A percentile compares a stretch with the other conserved stretches of the same genome.
These are phyloP conservation scores for Phaeotremella fagi DNA, from an alignment of 768 basidiomycete species.

Conservation along the genomic window DNA sequence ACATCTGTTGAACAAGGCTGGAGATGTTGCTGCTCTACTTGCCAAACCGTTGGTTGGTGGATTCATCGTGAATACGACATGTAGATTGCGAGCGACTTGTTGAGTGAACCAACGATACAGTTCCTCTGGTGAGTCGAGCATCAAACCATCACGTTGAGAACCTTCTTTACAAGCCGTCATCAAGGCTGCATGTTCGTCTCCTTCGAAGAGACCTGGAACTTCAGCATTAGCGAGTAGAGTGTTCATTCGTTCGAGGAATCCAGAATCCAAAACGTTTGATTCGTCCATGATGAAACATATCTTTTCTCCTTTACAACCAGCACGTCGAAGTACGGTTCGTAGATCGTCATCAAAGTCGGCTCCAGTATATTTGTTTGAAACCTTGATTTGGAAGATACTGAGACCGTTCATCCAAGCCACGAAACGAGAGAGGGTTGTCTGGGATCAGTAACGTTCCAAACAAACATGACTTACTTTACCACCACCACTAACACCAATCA, in stretches of 20 bases:
- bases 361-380: conserved; percentile 97
- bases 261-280: conserved; percentile 97
- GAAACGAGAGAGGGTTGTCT: conserved; percentile 97
- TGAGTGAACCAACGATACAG: conserved; percentile 98
- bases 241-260: conserved; percentile 99
- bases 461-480: conserved; percentile 68
- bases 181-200: conserved; percentile 94
- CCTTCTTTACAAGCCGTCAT: conserved; percentile 99
- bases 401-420: conserved; percentile 99
- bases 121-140: conserved; percentile 97
- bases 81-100: conserved; percentile 95
- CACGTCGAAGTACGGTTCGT: conserved; percentile 84
- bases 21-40: conserved; percentile 92
- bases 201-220: conserved; percentile 99
- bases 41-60: conserved; percentile 94
- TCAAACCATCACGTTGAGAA: conserved; percentile 95
- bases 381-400: conserved; percentile 99
- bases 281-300: conserved; percentile 99
- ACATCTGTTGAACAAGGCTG: conserved; percentile 91
- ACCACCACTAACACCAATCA: conserved; percentile 96
- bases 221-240: conserved; percentile 98
- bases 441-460: conserved; percentile 11
- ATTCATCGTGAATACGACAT: conserved; percentile 99
- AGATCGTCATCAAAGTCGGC: conserved; percentile 99
- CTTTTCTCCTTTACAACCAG: conserved; percentile 98